Base-by-base conservation (phyloP, 768 basidiomycete species). In the Myochromella boudieri region DNA sequence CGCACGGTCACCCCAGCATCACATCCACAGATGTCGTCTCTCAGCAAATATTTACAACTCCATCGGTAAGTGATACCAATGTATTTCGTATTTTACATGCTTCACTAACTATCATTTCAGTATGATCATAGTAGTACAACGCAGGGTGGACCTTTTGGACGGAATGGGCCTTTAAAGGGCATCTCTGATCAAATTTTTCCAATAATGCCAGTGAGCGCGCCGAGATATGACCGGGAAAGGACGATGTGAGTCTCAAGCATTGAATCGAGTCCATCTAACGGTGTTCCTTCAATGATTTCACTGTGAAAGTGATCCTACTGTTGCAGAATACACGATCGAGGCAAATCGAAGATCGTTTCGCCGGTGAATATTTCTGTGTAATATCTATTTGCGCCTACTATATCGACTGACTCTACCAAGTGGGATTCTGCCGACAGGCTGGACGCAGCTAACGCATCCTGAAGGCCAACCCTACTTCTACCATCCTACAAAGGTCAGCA, bases 381-480 rank as follows among this genome's bases (percentile, higher is more conserved):
- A n/a, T n/a, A n/a, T n/a, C n/a, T n/a, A n/a, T n/a, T n/a, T n/a
- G n/a, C n/a, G n/a, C n/a, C n/a, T n/a, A n/a, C n/a, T n/a, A n/a
- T 15, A 21, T 43, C 28, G 27, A n/a, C 25, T 25, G 11, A 34
- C 33, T n/a, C 14, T 34, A n/a, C 18, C 5, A 34, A 34, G 33
- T 34, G 33, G 33, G 3, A 17, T 8, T 22, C 25, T 43, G 17
- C 48, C 52, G 15, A 6, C 6, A 10, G 48, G 52, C 12, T 53
- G 52, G 52, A 31, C 42, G 17, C 48, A 46, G 29, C 10, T 53
- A 6, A 49, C 41, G 6, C 52, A 49, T 12, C 26, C 40, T 3
- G 48, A 39, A 46, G 52, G 52, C 17, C 46, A 48, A 22, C 52
- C 52, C 12, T 53, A 53, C 28, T 53, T 53, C 15, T 47, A 52